phyloP scores from a whole-genome alignment of 768 basidiomycete genomes.

The Collybia nuda region DNA sequence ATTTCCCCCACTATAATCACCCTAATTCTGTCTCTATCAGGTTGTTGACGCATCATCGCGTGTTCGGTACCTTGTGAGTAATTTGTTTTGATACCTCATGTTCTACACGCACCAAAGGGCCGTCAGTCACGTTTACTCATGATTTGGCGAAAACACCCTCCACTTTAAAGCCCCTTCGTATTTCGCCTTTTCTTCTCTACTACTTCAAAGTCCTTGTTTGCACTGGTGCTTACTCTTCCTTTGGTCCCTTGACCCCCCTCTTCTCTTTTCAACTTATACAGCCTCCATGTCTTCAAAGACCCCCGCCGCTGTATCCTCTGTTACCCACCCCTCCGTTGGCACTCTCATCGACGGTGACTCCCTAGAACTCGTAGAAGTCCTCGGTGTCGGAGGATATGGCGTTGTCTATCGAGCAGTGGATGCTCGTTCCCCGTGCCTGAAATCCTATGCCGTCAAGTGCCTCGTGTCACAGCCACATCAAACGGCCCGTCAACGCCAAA shows the following conservation, averaged over 20 bases:
- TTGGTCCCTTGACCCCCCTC: conserved; percentile 21
- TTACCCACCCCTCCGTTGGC: conserved; percentile 69
- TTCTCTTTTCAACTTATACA: no score
- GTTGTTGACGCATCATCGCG: conserved; percentile 36
- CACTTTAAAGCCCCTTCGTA: conserved; percentile 17
- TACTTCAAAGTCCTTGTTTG: conserved; percentile 43
- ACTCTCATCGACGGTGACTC: conserved; percentile 81
- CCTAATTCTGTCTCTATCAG: conserved; percentile 13
- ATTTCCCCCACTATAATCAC: conserved; percentile 4
- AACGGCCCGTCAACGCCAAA: conserved; percentile 62
- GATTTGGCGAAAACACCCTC: conserved; percentile 15
- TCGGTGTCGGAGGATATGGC: conserved; percentile 94
- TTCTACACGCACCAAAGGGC: conserved; percentile 64
- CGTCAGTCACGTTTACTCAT: conserved; percentile 39
- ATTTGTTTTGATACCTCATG: conserved; percentile 69
- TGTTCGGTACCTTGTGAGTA: conserved; percentile 39
- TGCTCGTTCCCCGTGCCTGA: conserved; percentile 44
- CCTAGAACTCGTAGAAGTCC: conserved; percentile 81
- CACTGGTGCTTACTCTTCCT: conserved; percentile 43
- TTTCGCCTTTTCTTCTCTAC: conserved; percentile 19
- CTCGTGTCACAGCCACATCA: conserved; percentile 55
- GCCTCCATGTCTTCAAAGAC: conserved; percentile 56
- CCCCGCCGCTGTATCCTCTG: conserved; percentile 69
- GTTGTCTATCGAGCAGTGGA: conserved; percentile 92
- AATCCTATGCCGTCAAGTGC: conserved; percentile 91